Evolutionary conservation across 2,329 filamentous ascomycete genomes (phyloP), one percentile per base, ranked within the genome.

Genomic region (Lasiodiplodia hormozganensis): DNA sequence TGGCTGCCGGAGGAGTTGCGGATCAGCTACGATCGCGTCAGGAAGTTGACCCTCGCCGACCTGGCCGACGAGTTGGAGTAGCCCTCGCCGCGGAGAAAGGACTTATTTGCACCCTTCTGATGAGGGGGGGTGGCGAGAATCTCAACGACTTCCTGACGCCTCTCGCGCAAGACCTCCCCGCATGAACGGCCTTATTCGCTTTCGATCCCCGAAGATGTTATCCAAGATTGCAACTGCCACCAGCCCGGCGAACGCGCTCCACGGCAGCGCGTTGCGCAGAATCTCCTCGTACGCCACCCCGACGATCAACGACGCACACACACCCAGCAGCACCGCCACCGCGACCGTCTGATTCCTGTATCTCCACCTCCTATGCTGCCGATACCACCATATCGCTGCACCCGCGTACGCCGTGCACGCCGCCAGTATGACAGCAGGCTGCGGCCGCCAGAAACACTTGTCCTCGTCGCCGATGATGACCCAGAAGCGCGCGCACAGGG

Each of bases 1-100:
- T 67, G 65, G 65, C 31, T 67, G 6, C 65, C 65, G 12, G 25
- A n/a, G 6, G 65, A 67, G 54, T 21, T 67, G 12, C 54, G 54
- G n/a, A 60, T 67, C 31, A 67, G 28, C 54, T 51, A 67, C 34
- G 43, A 60, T 10, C 65, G 65, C 16, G 53, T 67, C 7, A 14
- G n/a, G 53, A 18, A 40, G 1, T 31, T 58, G 10, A 67, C 47
- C 34, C 54, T 67, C 8, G 54, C 54, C 3, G 65, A 67, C 16
- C 54, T 67, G 16, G 54, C 65, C 3, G 31, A 43, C 10, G 65
- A 67, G 43, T 6, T 67, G n/a, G 60, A 64, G 47, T 64, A 52
- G 25, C 31, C 51, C 18, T 2, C 7, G 7, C 40, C 6, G 40
- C 18, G 40, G 6, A n/a, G 18, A 43, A 8, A n/a, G 40, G 16